Evolutionary conservation across 345 rosid species (phyloP).

Genomic region (Noccaea caerulescens): DNA sequence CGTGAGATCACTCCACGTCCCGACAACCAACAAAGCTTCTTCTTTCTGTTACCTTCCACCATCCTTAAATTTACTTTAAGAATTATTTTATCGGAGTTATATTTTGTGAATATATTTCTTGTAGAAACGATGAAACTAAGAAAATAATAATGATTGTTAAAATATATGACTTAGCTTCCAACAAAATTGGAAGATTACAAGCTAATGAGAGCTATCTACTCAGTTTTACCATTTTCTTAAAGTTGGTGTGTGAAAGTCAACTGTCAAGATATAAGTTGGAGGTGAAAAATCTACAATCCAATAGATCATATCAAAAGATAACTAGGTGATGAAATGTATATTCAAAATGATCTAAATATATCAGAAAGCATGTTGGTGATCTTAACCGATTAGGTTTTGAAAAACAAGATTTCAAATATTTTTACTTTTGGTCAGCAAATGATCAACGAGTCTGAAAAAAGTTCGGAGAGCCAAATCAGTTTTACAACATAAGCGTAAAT

Average conservation of each 20-base stretch:
- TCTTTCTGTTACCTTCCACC: conserved; percentile 23
- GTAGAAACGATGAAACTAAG: not conserved
- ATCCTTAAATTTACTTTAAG: not conserved
- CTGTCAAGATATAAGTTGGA: not conserved
- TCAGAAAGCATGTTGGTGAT: not conserved
- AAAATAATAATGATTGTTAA: not conserved
- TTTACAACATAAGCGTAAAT: too few relatives aligned
- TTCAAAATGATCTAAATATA: not conserved
- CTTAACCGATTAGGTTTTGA: not conserved
- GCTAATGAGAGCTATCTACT: not conserved
- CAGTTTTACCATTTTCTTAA: too few relatives aligned
- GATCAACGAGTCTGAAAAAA: too few relatives aligned
- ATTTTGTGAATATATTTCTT: not conserved
- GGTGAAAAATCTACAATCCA: not conserved
- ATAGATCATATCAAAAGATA: not conserved
- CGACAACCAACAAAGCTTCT: conserved; percentile 28
- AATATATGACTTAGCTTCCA: not conserved
- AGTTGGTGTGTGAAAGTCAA: not conserved
- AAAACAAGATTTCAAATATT: not conserved
- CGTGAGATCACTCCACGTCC: conserved; percentile 39
- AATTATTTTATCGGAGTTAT: not conserved
- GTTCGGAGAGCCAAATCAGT: too few relatives aligned
- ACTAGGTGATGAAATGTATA: not conserved
- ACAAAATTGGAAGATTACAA: not conserved
- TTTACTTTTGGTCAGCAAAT: too few relatives aligned